Evolutionary conservation across 176 grass and related monocot genomes (phyloP).

Genomic region (Oropetium thomaeum): DNA sequence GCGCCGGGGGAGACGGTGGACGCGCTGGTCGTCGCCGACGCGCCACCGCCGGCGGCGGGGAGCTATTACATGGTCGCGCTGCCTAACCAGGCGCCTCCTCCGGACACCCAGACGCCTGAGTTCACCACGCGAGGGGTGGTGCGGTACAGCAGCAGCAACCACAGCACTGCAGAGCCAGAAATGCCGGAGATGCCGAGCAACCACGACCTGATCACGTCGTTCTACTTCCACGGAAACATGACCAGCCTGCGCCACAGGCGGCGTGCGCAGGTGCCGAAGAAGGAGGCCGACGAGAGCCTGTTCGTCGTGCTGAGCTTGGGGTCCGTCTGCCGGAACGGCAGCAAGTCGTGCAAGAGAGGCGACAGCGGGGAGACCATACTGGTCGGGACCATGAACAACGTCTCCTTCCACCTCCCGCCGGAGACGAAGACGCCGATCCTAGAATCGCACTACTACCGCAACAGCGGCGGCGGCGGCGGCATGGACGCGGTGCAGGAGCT

Average conservation of each 20-base stretch:
- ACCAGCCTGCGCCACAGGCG: background rate
- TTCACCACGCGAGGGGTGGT: background rate
- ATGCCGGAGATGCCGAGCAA: constrained; percentile 5
- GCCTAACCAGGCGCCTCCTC: background rate
- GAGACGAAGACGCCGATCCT: background rate
- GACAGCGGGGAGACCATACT: background rate
- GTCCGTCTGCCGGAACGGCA: background rate
- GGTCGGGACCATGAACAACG: constrained; percentile 9
- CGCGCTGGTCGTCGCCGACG: constrained; percentile 22
- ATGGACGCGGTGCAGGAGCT: background rate
- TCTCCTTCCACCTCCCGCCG: constrained; percentile 1
- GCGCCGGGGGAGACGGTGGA: constrained; percentile 29
- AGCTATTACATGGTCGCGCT: constrained; percentile 23
- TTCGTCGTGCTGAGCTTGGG: background rate
- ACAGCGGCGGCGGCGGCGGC: background rate
- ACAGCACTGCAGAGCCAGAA: background rate
- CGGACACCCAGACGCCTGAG: background rate
- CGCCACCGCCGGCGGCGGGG: background rate
- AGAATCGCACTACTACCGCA: background rate
- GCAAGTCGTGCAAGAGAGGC: background rate
- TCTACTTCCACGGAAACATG: constrained; percentile 20
- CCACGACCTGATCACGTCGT: background rate
- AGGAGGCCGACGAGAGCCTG: background rate
- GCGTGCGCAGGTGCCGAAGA: background rate
- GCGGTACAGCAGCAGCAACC: background rate